Conservation (phyloP, 345 rosid genomes). For the Populus nigra region DNA sequence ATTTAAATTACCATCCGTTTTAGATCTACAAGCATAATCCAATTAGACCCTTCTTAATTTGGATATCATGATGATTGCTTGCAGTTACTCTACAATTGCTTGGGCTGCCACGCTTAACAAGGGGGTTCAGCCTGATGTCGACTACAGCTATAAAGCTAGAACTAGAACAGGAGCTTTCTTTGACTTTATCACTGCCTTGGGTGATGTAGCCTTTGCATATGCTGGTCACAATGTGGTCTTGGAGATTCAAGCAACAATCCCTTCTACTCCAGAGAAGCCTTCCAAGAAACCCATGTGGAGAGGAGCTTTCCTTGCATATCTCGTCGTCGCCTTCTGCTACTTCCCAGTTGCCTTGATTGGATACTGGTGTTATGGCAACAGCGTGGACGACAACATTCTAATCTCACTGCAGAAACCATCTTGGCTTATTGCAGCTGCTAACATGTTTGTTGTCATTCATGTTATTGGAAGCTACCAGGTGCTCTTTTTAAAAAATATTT, state of each 20-base stretch:
- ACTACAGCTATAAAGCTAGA: constrained; percentile 49
- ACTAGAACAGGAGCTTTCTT: constrained; percentile 38
- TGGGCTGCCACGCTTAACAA: constrained; percentile 49
- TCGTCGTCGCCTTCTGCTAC: constrained; percentile 68
- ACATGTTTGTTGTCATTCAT: constrained; percentile 72
- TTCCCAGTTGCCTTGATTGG: constrained; percentile 74
- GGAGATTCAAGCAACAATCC: constrained; percentile 91
- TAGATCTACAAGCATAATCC: too few species aligned
- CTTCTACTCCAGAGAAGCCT: constrained; percentile 80
- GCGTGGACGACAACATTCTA: constrained; percentile 66
- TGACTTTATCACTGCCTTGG: constrained; percentile 66
- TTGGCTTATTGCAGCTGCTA: constrained; percentile 72
- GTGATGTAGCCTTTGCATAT: constrained; percentile 76
- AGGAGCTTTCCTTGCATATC: constrained; percentile 72
- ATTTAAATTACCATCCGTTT: too few species aligned
- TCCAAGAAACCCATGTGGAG: constrained; percentile 82
- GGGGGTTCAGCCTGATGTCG: constrained; percentile 48
- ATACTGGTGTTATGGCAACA: constrained; percentile 55
- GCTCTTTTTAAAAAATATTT: not conserved
- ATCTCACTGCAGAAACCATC: constrained; percentile 56
- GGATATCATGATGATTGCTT: not conserved
- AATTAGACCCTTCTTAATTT: not conserved
- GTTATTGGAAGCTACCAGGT: constrained; percentile 92
- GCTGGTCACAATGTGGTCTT: constrained; percentile 82
- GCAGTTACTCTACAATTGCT: constrained; percentile 74